Base-by-base conservation (phyloP, 139 green algal species). In the Bryopsis sp. region DNA sequence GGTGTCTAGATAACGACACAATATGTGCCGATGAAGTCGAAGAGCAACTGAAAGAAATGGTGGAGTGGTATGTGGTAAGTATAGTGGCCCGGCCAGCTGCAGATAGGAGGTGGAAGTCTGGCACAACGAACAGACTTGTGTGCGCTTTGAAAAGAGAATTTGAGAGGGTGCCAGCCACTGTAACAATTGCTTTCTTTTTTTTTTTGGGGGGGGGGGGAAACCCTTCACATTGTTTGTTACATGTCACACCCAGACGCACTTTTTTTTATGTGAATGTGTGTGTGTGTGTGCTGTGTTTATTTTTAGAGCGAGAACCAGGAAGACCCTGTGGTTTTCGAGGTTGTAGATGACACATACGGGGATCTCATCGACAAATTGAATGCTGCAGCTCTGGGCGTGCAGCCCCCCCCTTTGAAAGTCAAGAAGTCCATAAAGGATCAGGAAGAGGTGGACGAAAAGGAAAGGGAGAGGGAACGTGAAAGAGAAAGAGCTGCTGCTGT, bases 1-100 rank as follows among this genome's bases (percentile, higher is more conserved):
- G 94, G n/a, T 89, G 95, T 73, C 80, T 99, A 38, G 93, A 99
- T 80, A 98, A 98, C 74, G 94, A 97, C 67, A 86, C 85, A 58
- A 76, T 93, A 26, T 48, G 35, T 33, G 73, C 82, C 8, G 86
- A 93, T 33, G 86, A 93, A 54, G 76, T 95, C 24, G 78, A 88
- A 39, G 72, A 85, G 39, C n/a, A n/a, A n/a, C 77, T 91, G 33
- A 88, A 90, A 47, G 86, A 94, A 24, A 69, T 69, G 62, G 62
- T 69, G 3, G 62, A 69, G 62, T 69, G 8, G 5, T 69, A 69
- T 35, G 62, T 69, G 6, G 43, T 54, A 54, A 54, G 43, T 54
- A 11, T 26, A 54, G 43, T n/a, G n/a, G n/a, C n/a, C n/a, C n/a
- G n/a, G n/a, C n/a, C n/a, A n/a, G n/a, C n/a, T n/a, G n/a, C n/a